Evolutionary conservation across 106 monocot genomes (phyloP).

Genomic region (Phalaenopsis aphrodite): DNA sequence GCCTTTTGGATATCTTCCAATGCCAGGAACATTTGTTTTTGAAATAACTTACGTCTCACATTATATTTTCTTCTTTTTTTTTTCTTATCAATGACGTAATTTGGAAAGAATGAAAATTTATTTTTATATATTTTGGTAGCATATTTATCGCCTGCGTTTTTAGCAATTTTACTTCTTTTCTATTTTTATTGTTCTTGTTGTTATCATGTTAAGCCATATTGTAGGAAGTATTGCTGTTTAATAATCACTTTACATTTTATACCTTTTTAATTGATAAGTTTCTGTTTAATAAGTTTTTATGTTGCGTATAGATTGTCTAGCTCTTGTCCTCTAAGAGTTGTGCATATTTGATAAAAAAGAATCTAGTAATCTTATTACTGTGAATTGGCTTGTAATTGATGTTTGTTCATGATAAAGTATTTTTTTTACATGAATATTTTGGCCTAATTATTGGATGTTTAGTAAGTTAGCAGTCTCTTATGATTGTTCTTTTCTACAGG

Average conservation of each 20-base stretch:
- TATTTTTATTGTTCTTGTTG: background rate
- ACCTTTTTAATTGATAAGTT: background rate
- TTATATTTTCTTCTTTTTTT: background rate
- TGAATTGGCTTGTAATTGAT: background rate
- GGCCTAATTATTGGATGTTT: background rate
- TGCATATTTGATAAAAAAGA: background rate
- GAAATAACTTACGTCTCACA: background rate
- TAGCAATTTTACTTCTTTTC: background rate
- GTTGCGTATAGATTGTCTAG: background rate
- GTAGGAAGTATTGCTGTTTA: background rate
- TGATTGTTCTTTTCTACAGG: conserved; percentile 42
- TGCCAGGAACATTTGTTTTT: background rate
- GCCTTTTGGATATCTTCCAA: background rate
- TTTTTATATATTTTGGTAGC: background rate
- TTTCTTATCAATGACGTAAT: background rate
- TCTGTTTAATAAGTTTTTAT: background rate
- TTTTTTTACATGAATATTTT: background rate
- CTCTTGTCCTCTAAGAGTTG: background rate
- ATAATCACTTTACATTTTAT: background rate
- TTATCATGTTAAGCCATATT: background rate
- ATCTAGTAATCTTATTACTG: background rate
- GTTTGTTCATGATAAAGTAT: background rate
- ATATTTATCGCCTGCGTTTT: background rate
- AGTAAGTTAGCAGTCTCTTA: background rate
- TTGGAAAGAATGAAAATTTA: background rate